Evolutionary conservation across 208 protist species (phyloP).

Genomic region (Crithidia expoeki): DNA sequence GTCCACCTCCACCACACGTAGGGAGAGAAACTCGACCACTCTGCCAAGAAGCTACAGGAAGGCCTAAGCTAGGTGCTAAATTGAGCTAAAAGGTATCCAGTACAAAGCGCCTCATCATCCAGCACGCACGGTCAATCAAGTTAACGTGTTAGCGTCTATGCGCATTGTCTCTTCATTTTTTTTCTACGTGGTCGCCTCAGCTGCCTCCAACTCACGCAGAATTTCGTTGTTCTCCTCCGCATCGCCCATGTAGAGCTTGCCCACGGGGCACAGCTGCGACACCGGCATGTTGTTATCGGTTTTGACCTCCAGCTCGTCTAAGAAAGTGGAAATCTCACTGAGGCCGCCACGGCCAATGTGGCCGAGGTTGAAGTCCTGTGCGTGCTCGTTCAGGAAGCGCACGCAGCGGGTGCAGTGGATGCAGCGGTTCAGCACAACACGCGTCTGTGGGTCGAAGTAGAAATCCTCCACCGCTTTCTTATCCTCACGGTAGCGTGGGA

Average conservation of each 20-base stretch:
- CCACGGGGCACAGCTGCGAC: constrained; percentile 88
- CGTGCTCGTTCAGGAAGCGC: constrained; percentile 95
- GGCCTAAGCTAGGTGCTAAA: constrained; percentile 20
- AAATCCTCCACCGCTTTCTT: constrained; percentile 95
- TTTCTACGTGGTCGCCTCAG: constrained; percentile 13
- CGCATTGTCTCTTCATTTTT: background rate
- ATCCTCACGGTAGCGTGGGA: constrained; percentile 88
- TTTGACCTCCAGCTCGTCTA: constrained; percentile 91
- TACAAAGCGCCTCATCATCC: background rate
- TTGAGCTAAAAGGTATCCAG: background rate
- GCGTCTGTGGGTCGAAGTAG: constrained; percentile 95
- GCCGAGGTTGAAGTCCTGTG: constrained; percentile 94
- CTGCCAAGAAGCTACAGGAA: too few relatives aligned
- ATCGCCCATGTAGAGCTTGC: constrained; percentile 78
- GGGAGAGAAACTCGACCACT: too few relatives aligned
- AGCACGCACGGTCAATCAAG: background rate
- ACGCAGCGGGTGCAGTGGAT: constrained; percentile 98
- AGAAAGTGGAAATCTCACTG: constrained; percentile 94
- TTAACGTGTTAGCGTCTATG: too few relatives aligned
- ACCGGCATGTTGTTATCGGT: constrained; percentile 91
- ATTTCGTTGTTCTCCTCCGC: constrained; percentile 87
- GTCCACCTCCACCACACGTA: too few relatives aligned
- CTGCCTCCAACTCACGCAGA: constrained; percentile 57
- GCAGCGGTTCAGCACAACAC: constrained; percentile 96
- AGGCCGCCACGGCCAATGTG: constrained; percentile 95